Percentiles rank a stretch among this genome's conserved stretches.
These are phyloP conservation scores for Pyronema domesticum DNA, from an alignment of 495 filamentous ascomycete genomes.

Conservation along the genomic window DNA sequence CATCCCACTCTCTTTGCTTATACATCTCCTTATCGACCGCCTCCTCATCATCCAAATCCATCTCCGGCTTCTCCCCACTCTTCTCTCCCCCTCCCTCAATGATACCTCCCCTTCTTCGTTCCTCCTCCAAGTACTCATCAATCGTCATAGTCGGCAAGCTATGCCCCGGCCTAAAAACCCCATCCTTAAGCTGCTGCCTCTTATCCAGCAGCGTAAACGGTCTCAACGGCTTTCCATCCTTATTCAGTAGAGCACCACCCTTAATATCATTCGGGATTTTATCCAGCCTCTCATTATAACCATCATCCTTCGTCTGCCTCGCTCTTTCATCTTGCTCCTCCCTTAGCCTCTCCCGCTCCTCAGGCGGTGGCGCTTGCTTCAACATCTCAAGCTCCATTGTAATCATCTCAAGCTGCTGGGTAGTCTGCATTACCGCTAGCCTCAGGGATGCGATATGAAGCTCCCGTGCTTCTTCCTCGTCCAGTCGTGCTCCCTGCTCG, in stretches of 20 bases:
- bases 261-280: conserved; percentile 34
- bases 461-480: conserved; percentile 62
- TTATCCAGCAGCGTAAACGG: conserved; percentile 76
- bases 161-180: conserved; percentile 80
- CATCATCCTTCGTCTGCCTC: conserved; percentile 29
- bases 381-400: conserved; percentile 71
- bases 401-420: conserved; percentile 68
- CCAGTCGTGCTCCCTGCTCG: conserved; percentile 26
- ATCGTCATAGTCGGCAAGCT: conserved; percentile 94
- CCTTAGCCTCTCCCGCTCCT: conserved; percentile 17
- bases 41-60: conserved; percentile 76
- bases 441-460: conserved; percentile 59
- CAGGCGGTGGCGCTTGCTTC: conserved; percentile 43
- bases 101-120: conserved; percentile 68
- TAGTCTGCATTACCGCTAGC: conserved; percentile 58
- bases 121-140: conserved; percentile 92
- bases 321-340: conserved; percentile 9
- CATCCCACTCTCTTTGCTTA: conserved; percentile 92
- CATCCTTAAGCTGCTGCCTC: conserved; percentile 55
- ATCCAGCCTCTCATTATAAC: conserved; percentile 64
- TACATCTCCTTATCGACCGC: conserved; percentile 74
- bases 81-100: conserved; percentile 75
- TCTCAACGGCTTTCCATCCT: conserved; percentile 67
- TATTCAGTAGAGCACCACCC: conserved; percentile 60
- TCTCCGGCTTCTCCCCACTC: conserved; percentile 47